Evolutionary conservation across 2,329 filamentous ascomycete species (phyloP), one percentile per base, ranked within the genome.

Genomic region (Geosmithia putterillii): DNA sequence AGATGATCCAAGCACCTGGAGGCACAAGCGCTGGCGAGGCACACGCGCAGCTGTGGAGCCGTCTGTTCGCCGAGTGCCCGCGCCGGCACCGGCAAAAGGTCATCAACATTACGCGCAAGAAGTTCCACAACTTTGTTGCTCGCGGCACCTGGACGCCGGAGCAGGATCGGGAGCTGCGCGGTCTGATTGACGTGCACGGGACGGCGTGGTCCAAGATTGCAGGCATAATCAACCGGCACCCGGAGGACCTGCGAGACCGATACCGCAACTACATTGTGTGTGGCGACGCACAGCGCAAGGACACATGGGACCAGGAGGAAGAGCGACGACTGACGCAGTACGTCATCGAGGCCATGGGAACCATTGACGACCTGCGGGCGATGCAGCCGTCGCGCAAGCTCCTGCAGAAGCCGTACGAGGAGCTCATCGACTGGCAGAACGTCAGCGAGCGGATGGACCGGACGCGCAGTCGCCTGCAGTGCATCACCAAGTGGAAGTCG

Each of bases 251-350:
- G 42, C 73, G 81, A 42, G 82, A 86, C 55, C 76, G 83, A 3
- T 85, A 80, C 66, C 70, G 79, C 35, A 83, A 86, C 51, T 79
- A 82, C 51, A 61, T 83, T 19, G 62, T 79, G 39, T 79, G 75
- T 43, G 73, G 73, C 18, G 65, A 71, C 6, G 69, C 66, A 0
- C 63, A 66, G 44, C 67, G 67, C 25, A 71, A 65, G 37, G 71
- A 73, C 28, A 57, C 62, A 1, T 88, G 84, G 83, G 67, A 64
- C 2, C 59, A 71, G 17, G 65, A 70, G 0, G 83, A 88, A 51
- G 78, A 83, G 52, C 57, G 62, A 0, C 60, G 56, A 9, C 61
- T 86, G 21, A 63, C 66, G 1, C 55, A 63, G 2, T 67, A 70
- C 9, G 73, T 87, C 3, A 59, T 70, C 12, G 63, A 73, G 10